Conservation (phyloP, 805 yeast genomes). For the Tetrapisispora phaffii region DNA sequence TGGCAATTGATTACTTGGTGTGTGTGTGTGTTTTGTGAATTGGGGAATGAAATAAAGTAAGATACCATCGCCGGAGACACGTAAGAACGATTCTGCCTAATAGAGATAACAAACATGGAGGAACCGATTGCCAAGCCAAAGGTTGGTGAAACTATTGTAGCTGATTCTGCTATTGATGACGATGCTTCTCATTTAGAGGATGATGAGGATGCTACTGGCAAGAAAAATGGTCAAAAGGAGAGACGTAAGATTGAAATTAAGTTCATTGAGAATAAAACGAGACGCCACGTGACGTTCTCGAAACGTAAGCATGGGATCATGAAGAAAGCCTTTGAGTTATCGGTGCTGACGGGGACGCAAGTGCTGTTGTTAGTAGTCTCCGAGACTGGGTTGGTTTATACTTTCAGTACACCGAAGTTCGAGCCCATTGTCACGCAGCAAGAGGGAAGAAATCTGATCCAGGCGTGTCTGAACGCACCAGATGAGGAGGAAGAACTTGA, state of each 20-base stretch:
- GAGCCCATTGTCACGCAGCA: conserved; percentile 94
- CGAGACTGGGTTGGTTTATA: conserved; percentile 94
- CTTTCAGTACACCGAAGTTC: conserved; percentile 93
- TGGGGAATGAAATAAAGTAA: no score
- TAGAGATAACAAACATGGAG: background rate
- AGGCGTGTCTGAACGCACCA: conserved; percentile 95
- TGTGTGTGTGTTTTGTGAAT: no score
- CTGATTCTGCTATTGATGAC: background rate
- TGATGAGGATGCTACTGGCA: background rate
- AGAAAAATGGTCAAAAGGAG: conserved; percentile 33
- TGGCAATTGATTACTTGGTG: no score
- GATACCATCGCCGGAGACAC: no score
- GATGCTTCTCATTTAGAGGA: background rate
- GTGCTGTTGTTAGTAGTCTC: conserved; percentile 87
- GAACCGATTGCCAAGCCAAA: background rate
- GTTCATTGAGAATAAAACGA: conserved; percentile 91
- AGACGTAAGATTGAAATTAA: conserved; percentile 90
- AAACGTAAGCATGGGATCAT: conserved; percentile 97
- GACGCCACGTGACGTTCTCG: conserved; percentile 94
- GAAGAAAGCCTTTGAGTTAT: conserved; percentile 95
- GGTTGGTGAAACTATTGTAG: background rate
- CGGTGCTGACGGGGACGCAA: conserved; percentile 94
- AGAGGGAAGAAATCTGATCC: conserved; percentile 93
- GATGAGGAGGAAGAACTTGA: conserved; percentile 67
- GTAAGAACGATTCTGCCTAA: no score